Percentiles rank a stretch among this genome's conserved stretches.
These are phyloP conservation scores for Talaromyces sp. DNA, from an alignment of 2,329 filamentous ascomycete genomes.

Conservation along the genomic window DNA sequence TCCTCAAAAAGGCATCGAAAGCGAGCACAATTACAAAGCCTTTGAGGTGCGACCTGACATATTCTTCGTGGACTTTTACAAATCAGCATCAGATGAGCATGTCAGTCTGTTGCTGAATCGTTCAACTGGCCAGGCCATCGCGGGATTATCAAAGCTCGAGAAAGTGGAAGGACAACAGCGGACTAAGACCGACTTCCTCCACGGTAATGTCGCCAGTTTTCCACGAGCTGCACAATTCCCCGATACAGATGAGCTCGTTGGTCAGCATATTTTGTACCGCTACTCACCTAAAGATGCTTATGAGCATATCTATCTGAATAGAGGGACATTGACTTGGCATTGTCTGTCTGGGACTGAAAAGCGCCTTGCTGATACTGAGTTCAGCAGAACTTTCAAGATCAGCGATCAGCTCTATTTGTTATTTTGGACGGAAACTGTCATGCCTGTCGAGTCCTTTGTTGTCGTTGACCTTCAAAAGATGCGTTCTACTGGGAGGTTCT, in stretches of 20 bases:
- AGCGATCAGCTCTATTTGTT: neutral
- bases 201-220: neutral
- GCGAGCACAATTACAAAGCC: neutral
- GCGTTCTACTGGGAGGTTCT: neutral
- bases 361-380: neutral
- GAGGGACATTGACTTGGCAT: neutral
- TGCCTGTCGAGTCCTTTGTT: neutral
- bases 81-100: neutral
- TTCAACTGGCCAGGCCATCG: neutral
- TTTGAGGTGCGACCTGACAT: neutral
- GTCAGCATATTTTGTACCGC: neutral
- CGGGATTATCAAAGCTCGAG: neutral
- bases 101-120: neutral
- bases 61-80: slow-evolving; percentile 1
- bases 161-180: neutral
- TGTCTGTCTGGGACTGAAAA: neutral
- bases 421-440: neutral
- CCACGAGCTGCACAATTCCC: neutral
- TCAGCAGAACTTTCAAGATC: neutral
- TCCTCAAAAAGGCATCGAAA: neutral
- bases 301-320: neutral
- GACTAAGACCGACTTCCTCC: neutral
- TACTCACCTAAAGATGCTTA: neutral
- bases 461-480: neutral
- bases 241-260: neutral